phyloP scores from a whole-genome alignment of 495 filamentous ascomycete species.

The Neurospora sp. region DNA sequence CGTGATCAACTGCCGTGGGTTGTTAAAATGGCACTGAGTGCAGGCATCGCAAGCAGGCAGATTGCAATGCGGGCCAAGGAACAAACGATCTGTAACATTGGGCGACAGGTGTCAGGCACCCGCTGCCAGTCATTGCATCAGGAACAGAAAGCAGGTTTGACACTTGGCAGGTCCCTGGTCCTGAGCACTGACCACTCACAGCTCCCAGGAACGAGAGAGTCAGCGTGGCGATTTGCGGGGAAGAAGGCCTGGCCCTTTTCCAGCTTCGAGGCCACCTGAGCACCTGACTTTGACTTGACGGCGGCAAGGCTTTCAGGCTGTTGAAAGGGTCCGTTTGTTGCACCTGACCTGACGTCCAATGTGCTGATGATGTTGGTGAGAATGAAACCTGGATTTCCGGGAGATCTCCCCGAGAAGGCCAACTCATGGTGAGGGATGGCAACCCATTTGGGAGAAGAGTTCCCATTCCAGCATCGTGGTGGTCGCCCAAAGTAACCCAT shows the following conservation, averaged over 20 bases:
- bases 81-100: slow-evolving; percentile 5
- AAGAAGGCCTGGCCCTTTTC: slow-evolving; percentile 13
- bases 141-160: neutral
- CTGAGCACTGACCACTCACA: neutral
- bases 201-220: neutral
- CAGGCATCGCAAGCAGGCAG: neutral
- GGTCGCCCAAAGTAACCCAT: slow-evolving; percentile 6
- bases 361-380: neutral
- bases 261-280: neutral
- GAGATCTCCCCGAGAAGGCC: slow-evolving; percentile 17
- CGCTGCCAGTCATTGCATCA: slow-evolving; percentile 1
- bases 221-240: slow-evolving; percentile 24
- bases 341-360: slow-evolving; percentile 12
- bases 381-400: slow-evolving; percentile 4
- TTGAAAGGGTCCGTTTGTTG: neutral
- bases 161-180: slow-evolving; percentile 2
- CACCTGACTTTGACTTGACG: slow-evolving; percentile 20
- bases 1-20: slow-evolving; percentile 18
- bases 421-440: neutral
- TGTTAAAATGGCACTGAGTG: neutral
- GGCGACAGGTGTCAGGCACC: neutral
- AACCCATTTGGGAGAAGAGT: slow-evolving; percentile 10
- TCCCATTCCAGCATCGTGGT: slow-evolving; percentile 10
- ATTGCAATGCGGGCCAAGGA: slow-evolving; percentile 11
- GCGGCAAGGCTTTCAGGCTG: slow-evolving; percentile 20